A percentile compares a stretch with the other conserved stretches of the same genome.
Evolutionary conservation across 2,329 filamentous ascomycete species (phyloP).

Genomic region (Beauveria sp.): DNA sequence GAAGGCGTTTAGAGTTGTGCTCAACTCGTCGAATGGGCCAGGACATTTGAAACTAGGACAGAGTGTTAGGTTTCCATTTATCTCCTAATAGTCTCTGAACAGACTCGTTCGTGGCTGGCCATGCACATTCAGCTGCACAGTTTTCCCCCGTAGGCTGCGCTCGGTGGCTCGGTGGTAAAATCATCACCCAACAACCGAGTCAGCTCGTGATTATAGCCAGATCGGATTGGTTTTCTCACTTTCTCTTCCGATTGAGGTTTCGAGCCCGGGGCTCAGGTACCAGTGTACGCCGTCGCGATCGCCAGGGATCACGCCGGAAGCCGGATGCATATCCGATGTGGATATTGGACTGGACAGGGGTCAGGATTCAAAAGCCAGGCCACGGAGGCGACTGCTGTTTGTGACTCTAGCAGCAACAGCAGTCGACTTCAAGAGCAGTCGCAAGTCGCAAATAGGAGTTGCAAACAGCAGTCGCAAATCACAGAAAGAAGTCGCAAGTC

Average conservation of each 20-base stretch:
- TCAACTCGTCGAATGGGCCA: no score
- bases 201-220: not conserved
- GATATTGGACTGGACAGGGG: not conserved
- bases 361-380: not conserved
- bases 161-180: not conserved
- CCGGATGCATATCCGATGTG: not conserved
- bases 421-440: no score
- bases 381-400: not conserved
- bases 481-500: no score
- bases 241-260: not conserved
- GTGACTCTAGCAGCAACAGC: no score
- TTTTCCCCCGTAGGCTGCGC: not conserved
- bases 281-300: no score
- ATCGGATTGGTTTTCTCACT: not conserved
- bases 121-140: not conserved
- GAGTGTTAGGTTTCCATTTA: no score
- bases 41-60: no score
- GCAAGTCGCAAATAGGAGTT: no score
- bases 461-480: not conserved
- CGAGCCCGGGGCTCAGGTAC: no score
- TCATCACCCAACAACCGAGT: not conserved
- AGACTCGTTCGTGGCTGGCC: no score
- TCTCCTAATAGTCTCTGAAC: no score
- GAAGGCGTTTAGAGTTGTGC: no score
- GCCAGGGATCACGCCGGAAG: not conserved